A percentile compares a stretch with the other conserved stretches of the same genome.
phyloP scores from a whole-genome alignment of 2,329 filamentous ascomycete genomes.

The Curvularia eragrostidis region DNA sequence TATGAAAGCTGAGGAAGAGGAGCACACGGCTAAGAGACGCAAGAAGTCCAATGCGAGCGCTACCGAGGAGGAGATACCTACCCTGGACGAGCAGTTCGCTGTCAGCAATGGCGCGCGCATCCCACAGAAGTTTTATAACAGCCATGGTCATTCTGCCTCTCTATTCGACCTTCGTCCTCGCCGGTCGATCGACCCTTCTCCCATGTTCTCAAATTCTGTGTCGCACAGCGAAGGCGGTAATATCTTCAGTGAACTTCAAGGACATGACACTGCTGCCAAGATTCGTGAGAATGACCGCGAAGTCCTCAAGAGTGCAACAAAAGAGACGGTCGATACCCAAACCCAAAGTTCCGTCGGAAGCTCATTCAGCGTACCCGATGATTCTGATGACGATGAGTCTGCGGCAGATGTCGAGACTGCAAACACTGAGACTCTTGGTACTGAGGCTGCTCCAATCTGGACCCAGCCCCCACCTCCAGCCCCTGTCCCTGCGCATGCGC shows the following conservation, averaged over 20 bases:
- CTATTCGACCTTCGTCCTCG: slow-evolving; percentile 39
- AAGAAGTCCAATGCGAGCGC: slow-evolving; percentile 24
- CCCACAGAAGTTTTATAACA: slow-evolving; percentile 26
- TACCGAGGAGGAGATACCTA: slow-evolving; percentile 25
- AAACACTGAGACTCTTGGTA: slow-evolving; percentile 24
- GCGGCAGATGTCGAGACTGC: slow-evolving; percentile 24
- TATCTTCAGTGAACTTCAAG: slow-evolving; percentile 37
- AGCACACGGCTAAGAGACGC: slow-evolving; percentile 30
- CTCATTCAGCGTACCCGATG: slow-evolving; percentile 34
- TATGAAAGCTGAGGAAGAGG: slow-evolving; percentile 33
- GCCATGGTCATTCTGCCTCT: slow-evolving; percentile 33
- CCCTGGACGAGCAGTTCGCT: slow-evolving; percentile 31
- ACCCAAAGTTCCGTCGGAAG: slow-evolving; percentile 22
- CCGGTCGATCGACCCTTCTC: slow-evolving; percentile 38
- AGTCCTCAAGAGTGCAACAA: slow-evolving; percentile 20
- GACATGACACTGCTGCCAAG: slow-evolving; percentile 22
- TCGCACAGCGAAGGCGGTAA: slow-evolving; percentile 34
- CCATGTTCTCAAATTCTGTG: slow-evolving; percentile 37
- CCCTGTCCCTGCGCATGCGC: slow-evolving; percentile 44
- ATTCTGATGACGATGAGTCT: slow-evolving; percentile 30
- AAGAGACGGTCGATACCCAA: slow-evolving; percentile 11
- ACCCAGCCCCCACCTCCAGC: slow-evolving; percentile 47
- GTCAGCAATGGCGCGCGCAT: slow-evolving; percentile 11
- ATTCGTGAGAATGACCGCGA: slow-evolving; percentile 26
- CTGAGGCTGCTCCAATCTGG: slow-evolving; percentile 33